Base-by-base conservation (phyloP, 345 rosid genomes). In the Carallia brachiata region DNA sequence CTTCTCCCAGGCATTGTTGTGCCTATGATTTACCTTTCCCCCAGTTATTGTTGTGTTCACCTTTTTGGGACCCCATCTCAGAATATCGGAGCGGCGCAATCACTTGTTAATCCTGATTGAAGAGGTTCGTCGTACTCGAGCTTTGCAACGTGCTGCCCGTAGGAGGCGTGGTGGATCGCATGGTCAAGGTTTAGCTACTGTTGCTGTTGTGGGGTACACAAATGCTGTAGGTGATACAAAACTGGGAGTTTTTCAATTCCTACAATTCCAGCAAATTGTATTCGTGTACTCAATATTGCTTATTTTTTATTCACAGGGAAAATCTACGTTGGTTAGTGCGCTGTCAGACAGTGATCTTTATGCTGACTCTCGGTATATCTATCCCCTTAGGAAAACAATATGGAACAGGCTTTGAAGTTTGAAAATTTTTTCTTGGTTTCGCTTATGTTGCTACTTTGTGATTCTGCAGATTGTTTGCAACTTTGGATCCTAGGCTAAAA, bases 121-220 rank as follows among this genome's bases (percentile, higher is more conserved):
- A 81, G 97, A 94, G 32, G 93, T 90, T 73, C 88, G 85, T 18
- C 93, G 92, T 48, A 90, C 98, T 48, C 88, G 97, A 74, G 87
- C 89, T 54, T 58, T 89, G 84, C 97, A 94, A 63, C 95, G 97
- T 69, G 88, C 92, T 81, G 84, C 87, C 76, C 92, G 97, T 70
- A 86, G 40, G 80, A 88, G 85, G 80, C 88, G 72, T 72, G 86
- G 72, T 58, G 90, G 89, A 54, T 36, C 72, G 19, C 65, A 71
- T 60, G 86, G 86, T 63, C 82, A 71, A 64, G 77, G 75, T 75
- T 79, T 90, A 78, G 82, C 89, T 36, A 92, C 96, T 64, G 83
- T 94, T 68, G 98, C 98, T 65, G 88, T 92, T 68, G 98, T 94
- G 30, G 98, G 97, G 16, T 94, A 94, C 89, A 91, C 98, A 62